Percentiles rank a stretch among this genome's conserved stretches.
phyloP scores from a whole-genome alignment of 805 yeast genomes.

The Ogataea kodamae region DNA sequence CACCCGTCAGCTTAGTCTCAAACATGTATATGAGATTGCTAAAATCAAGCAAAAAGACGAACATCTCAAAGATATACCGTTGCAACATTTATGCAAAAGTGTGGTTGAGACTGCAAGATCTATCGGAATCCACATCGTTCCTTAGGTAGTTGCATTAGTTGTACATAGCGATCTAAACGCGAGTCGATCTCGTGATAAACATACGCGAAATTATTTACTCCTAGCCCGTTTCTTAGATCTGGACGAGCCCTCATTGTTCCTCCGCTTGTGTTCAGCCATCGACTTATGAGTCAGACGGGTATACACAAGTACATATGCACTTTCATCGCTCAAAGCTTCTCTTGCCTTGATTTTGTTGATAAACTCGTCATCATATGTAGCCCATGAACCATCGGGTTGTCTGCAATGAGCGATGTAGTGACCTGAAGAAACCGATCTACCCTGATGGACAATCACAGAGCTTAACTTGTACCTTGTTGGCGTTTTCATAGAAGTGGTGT shows the following conservation, averaged over 20 bases:
- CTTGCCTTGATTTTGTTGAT: constrained; percentile 69
- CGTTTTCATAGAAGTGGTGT: constrained; percentile 41
- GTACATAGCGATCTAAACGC: constrained; percentile 13
- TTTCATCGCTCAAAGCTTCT: constrained; percentile 74
- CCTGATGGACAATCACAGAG: constrained; percentile 90
- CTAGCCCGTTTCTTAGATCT: constrained; percentile 16
- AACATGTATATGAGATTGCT: constrained; percentile 93
- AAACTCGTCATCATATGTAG: constrained; percentile 90
- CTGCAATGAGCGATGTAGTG: constrained; percentile 89
- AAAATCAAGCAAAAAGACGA: constrained; percentile 86
- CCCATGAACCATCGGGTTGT: constrained; percentile 92
- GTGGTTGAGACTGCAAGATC: constrained; percentile 86
- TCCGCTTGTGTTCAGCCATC: constrained; percentile 17
- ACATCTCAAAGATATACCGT: constrained; percentile 63
- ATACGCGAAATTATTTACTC: constrained; percentile 11
- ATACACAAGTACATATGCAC: constrained; percentile 88
- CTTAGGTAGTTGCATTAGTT: constrained; percentile 8
- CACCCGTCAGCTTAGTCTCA: constrained; percentile 50
- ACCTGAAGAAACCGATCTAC: constrained; percentile 87
- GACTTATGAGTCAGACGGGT: constrained; percentile 66
- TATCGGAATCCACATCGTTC: constrained; percentile 71
- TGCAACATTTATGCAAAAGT: constrained; percentile 76
- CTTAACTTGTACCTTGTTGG: constrained; percentile 66
- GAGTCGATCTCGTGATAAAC: constrained; percentile 14
- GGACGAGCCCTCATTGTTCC: constrained; percentile 5